Percentiles rank a stretch among this genome's conserved stretches.
Conservation (phyloP, 2,329 filamentous ascomycete genomes). For the Scedosporium aurantiacum region DNA sequence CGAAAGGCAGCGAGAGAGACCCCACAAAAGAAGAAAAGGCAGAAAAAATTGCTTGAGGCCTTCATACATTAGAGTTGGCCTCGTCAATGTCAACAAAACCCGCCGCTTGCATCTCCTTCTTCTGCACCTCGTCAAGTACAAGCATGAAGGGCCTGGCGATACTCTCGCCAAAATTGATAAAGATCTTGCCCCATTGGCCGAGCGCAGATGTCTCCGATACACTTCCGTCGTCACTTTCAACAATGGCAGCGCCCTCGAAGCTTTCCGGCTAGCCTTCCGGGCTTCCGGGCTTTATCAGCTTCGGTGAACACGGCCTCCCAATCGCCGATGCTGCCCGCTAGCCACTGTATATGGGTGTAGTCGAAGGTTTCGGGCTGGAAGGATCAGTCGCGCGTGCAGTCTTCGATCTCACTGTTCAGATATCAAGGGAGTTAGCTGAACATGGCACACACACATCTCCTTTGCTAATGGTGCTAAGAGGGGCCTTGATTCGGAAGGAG, state of each 20-base stretch:
- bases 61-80: slow-evolving; percentile 25
- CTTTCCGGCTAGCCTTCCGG: slow-evolving; percentile 20
- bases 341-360: slow-evolving; percentile 46
- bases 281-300: slow-evolving; percentile 35
- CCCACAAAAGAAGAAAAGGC: neutral
- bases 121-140: slow-evolving; percentile 12
- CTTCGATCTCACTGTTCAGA: slow-evolving; percentile 36
- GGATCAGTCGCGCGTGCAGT: slow-evolving; percentile 31
- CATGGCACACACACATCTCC: slow-evolving; percentile 30
- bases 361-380: slow-evolving; percentile 34
- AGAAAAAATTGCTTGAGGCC: no score
- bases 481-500: slow-evolving; percentile 30
- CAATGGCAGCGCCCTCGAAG: slow-evolving; percentile 15
- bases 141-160: slow-evolving; percentile 17
- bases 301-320: slow-evolving; percentile 44
- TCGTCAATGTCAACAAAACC: slow-evolving; percentile 32
- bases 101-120: slow-evolving; percentile 17
- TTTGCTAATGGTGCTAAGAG: slow-evolving; percentile 9
- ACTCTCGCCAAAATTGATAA: slow-evolving; percentile 16
- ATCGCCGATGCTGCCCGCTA: slow-evolving; percentile 45
- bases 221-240: slow-evolving; percentile 17
- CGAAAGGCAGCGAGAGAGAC: neutral
- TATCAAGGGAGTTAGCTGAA: slow-evolving; percentile 37
- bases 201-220: slow-evolving; percentile 17
- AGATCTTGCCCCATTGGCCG: slow-evolving; percentile 17